A percentile compares a stretch with the other conserved stretches of the same genome.
Evolutionary conservation across 768 basidiomycete species (phyloP).

Genomic region (Lactifluus pinguis): DNA sequence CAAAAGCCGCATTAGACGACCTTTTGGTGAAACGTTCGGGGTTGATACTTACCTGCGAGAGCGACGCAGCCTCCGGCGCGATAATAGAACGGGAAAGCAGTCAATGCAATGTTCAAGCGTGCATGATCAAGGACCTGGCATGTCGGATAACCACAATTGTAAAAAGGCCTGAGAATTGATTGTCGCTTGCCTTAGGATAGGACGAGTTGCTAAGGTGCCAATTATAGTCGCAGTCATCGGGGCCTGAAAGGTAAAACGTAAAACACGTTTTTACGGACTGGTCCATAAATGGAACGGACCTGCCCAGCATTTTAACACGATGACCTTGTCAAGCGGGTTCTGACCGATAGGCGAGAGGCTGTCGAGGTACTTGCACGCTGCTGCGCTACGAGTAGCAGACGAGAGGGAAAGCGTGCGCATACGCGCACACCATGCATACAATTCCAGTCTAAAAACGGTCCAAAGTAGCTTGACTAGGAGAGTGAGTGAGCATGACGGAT

Average conservation of each 20-base stretch:
- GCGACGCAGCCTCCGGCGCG: conserved; percentile 53
- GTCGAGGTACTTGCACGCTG: conserved; percentile 5
- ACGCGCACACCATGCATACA: background rate
- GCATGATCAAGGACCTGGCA: conserved; percentile 28
- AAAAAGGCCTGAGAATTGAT: background rate
- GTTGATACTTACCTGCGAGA: conserved; percentile 32
- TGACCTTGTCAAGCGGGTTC: conserved; percentile 20
- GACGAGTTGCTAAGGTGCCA: conserved; percentile 74
- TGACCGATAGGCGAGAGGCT: conserved; percentile 18
- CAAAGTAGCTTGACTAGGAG: conserved; percentile 10
- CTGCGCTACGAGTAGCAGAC: background rate
- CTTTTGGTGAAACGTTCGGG: background rate
- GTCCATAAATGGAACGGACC: background rate
- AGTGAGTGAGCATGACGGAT: too few relatives aligned
- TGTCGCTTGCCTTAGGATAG: conserved; percentile 53
- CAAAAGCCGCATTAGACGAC: too few relatives aligned
- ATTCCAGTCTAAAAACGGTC: background rate
- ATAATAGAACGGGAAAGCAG: conserved; percentile 48
- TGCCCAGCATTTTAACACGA: conserved; percentile 20
- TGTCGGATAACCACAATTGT: background rate
- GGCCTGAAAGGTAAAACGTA: conserved; percentile 28
- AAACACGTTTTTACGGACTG: too few relatives aligned
- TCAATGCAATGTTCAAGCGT: conserved; percentile 38
- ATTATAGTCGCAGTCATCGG: conserved; percentile 70
- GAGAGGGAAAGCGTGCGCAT: conserved; percentile 5